A percentile compares a stretch with the other conserved stretches of the same genome.
Conservation (phyloP, 768 basidiomycete genomes). For the Trametopsis cervina region DNA sequence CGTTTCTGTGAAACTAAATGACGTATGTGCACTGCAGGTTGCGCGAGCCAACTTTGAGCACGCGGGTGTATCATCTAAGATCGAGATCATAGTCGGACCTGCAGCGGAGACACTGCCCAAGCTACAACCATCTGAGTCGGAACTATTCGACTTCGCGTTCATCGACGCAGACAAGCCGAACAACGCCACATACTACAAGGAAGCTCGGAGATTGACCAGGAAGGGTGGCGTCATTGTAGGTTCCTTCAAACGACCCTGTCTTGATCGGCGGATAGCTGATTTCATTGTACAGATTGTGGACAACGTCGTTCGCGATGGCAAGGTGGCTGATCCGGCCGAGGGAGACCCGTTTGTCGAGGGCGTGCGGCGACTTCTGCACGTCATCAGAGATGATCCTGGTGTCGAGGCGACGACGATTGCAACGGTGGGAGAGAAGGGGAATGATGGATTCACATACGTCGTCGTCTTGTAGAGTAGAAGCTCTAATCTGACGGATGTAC, state of each 20-base stretch:
- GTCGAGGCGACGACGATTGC: constrained; percentile 32
- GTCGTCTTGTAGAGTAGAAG: constrained; percentile 7
- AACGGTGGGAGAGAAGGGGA: constrained; percentile 29
- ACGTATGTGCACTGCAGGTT: constrained; percentile 30
- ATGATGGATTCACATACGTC: constrained; percentile 25
- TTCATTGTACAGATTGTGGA: constrained; percentile 42
- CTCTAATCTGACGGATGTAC: no score
- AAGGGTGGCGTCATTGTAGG: constrained; percentile 57
- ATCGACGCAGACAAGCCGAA: constrained; percentile 66
- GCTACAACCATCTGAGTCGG: constrained; percentile 35
- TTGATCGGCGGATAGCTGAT: background rate
- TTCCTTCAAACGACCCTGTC: constrained; percentile 5
- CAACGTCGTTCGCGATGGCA: constrained; percentile 49
- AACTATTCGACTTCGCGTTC: constrained; percentile 59
- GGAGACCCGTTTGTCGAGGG: constrained; percentile 31
- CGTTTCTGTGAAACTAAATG: background rate
- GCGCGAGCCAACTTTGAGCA: constrained; percentile 49
- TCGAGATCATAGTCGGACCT: constrained; percentile 43
- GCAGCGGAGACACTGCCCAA: constrained; percentile 43
- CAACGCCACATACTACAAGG: constrained; percentile 48
- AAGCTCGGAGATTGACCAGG: constrained; percentile 53
- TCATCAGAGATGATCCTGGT: constrained; percentile 39
- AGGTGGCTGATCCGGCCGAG: constrained; percentile 31
- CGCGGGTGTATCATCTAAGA: constrained; percentile 44
- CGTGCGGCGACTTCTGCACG: constrained; percentile 37